Percentiles rank a stretch among this genome's conserved stretches.
Conservation (phyloP, 345 rosid genomes). For the Syzygium jambos region DNA sequence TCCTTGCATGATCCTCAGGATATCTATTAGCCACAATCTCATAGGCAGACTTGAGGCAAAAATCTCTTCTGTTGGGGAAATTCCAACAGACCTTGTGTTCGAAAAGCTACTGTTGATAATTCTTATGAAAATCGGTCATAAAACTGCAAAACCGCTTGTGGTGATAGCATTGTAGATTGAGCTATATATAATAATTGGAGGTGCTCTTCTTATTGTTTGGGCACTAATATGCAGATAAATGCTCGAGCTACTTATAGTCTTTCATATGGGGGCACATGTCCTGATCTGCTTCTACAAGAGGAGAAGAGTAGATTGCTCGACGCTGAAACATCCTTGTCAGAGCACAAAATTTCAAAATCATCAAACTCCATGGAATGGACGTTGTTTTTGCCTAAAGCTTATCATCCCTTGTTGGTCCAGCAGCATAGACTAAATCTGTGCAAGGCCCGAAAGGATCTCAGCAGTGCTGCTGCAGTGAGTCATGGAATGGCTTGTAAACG, state of each 20-base stretch:
- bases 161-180: background rate
- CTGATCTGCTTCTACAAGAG: constrained; percentile 52
- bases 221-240: constrained; percentile 44
- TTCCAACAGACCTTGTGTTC: background rate
- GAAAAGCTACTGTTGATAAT: background rate
- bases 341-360: constrained; percentile 17
- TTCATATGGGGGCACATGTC: constrained; percentile 68
- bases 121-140: background rate
- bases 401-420: constrained; percentile 83
- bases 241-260: constrained; percentile 82
- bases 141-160: background rate
- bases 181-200: background rate
- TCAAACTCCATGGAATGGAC: constrained; percentile 44
- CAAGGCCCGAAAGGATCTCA: constrained; percentile 39
- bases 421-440: constrained; percentile 58
- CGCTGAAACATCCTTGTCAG: constrained; percentile 13
- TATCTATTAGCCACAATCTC: background rate
- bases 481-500: background rate
- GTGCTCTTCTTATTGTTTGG: background rate
- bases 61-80: background rate
- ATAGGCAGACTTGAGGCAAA: background rate
- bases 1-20: background rate
- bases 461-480: constrained; percentile 46
- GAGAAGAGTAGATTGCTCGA: constrained; percentile 21
- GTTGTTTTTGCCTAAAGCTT: constrained; percentile 68